Base-by-base conservation (phyloP, 345 rosid species). In the Eucalyptus cloeziana region DNA sequence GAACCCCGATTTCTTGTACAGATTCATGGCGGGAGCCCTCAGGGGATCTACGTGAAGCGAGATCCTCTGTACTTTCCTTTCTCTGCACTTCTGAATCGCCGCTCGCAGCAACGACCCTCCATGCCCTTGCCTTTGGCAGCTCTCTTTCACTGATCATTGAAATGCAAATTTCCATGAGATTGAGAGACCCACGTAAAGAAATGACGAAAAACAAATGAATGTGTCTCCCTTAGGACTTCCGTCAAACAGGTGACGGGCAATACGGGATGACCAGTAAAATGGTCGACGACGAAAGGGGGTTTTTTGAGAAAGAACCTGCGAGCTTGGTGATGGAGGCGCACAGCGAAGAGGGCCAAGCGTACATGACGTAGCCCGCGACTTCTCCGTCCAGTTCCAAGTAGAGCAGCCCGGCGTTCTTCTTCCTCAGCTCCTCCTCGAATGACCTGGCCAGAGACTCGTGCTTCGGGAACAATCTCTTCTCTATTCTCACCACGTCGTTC, bases 31-130 rank as follows among this genome's bases (percentile, higher is more conserved):
- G 13, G 96, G 86, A 86, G 71, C 90, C 90, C 98, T 95, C 89
- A 89, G 88, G 11, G 98, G 96, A 86, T 96, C 99, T 67, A 97
- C 99, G 89, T 96, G 97, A 87, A 97, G 96, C 62, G 93, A 90
- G 86, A 97, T 89, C 37, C 97, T 90, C 43, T 92, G 94, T n/a
- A 96, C 93, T 52, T 92, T 95, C 92, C 97, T 95, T 86, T 91
- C 91, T 88, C 96, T 94, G 92, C 98, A 97, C 87, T 95, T 95
- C 49, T 92, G 91, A 5, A 95, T 94, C 24, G 97, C 96, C 22
- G 95, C 97, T 67, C 90, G 94, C 81, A 96, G 86, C 90, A 96
- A 90, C 49, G 94, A 93, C 92, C 96, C 98, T 90, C 98, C 99
- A 86, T 93, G 91, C 9, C 99, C 98, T 95, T 91, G 93, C 90